Base-by-base conservation (phyloP, 2,329 filamentous ascomycete genomes). In the Pezicula radicicola region DNA sequence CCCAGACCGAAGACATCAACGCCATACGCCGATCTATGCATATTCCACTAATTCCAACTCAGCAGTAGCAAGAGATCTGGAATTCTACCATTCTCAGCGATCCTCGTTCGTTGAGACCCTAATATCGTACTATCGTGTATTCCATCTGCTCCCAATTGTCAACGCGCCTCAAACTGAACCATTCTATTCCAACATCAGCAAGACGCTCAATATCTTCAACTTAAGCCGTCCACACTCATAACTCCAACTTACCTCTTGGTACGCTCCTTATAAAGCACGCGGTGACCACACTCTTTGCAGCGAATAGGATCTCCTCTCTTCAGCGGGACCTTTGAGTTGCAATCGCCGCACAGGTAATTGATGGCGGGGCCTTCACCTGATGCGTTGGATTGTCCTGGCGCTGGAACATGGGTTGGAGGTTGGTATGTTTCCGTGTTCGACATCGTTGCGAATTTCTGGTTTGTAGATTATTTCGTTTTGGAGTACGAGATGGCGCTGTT, bases 111-210 rank as follows among this genome's bases (percentile, higher is more conserved):
- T 33, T 33, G 30, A 33, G 30, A 12, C 9, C 12, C 30, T 10
- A 33, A 3, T 33, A 33, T 33, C 30, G 30, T 33, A 33, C 5
- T 12, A 12, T 33, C 30, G 30, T 13, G 12, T 13, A 33, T 33
- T 10, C 30, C 5, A 3, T 13, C 12, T 7, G 12, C 12, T 33
- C 8, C 7, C 12, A 7, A 10, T 33, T n/a, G 57, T 79, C 72
- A 97, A 73, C 93, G 84, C 48, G 94, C 94, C 78, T 99, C 92
- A 66, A 99, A 97, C 75, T 99, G 94, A 48, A 97, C 92, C 92
- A 97, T 97, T 67, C 93, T 96, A 62, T 50, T 44, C 19, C 16
- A 50, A 19, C 19, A 51, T 68, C 50, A 67, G 61, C 54, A 53
- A 16, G 21, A 30, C 46, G 49, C 13, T 46, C n/a, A 16, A 9